Conservation (phyloP, 345 rosid genomes). For the Syzygium aqueum region DNA sequence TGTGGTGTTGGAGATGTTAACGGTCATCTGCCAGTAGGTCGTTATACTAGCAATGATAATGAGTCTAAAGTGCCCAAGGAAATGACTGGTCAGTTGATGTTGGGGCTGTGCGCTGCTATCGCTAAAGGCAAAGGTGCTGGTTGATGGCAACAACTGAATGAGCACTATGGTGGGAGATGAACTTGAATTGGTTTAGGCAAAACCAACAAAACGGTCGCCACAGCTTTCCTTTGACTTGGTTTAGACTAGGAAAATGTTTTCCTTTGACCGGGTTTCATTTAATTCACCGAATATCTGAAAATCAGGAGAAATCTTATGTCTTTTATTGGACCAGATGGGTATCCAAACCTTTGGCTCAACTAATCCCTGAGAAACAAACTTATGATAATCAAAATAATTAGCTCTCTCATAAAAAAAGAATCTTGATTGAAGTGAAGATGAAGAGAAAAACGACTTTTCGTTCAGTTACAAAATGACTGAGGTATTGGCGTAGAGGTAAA, state of each 20-base stretch:
- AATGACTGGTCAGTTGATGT: not conserved
- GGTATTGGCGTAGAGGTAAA: not conserved
- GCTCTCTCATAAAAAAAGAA: not conserved
- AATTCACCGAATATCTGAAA: not conserved
- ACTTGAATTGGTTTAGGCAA: not conserved
- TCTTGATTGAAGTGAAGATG: not conserved
- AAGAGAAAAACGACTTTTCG: not conserved
- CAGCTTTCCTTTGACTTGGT: not conserved
- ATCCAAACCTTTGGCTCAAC: not conserved
- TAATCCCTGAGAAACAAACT: not conserved
- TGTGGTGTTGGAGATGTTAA: not conserved
- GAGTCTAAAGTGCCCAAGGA: not conserved
- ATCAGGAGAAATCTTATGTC: not conserved
- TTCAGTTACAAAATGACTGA: not conserved
- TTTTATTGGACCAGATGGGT: not conserved
- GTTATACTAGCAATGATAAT: not conserved
- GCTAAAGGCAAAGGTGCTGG: not conserved
- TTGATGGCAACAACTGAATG: not conserved
- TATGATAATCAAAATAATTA: not conserved
- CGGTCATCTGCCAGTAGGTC: not conserved
- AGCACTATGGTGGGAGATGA: not conserved
- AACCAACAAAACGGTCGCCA: not conserved
- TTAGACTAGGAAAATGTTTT: not conserved
- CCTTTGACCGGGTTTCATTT: not conserved
- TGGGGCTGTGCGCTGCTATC: not conserved